Base-by-base conservation (phyloP, 192 early-diverging fungal species). In the Blastocladiella britannica region DNA sequence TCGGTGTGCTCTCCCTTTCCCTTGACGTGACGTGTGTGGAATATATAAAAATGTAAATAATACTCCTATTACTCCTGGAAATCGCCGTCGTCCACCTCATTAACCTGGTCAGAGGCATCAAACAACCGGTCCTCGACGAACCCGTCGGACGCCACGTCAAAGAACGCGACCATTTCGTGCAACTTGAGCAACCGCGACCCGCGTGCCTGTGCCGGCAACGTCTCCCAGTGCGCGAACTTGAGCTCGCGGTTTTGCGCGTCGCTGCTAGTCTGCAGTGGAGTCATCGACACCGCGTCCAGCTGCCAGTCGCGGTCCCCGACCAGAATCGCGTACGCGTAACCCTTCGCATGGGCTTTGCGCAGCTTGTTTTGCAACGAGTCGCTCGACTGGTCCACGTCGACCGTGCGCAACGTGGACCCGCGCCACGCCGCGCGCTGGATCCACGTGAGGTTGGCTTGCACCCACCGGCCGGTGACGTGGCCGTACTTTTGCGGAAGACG, bases 321-420 rank as follows among this genome's bases (percentile, higher is more conserved):
- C 15, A 47, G 15, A 0, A 47, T 20, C 37, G n/a, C 37, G n/a
- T 47, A 47, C 12, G 12, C n/a, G 15, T 20, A 47, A 9, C 15
- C 37, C 3, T 47, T 47, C 37, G 93, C 60, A 72, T 98, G 89
- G 23, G 88, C 87, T 55, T 89, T 89, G 54, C 90, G 83, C 67
- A 98, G 89, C 83, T 98, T 98, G 82, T 93, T 94, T 70, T 89
- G 85, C 66, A 96, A 72, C 26, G 88, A 93, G 27, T 79, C 76
- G 63, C 86, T 90, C 25, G 78, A 75, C 28, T 84, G 60, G 66
- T 96, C 93, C 6, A 82, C 82, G 63, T 96, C 94, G 18, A 47
- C 37, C 15, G 37, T 20, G 37, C 37, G 37, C 0, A 20, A 47
- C 37, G 15, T 9, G 15, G 37, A 47, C 15, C 15, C 4, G 37